Percentiles rank a stretch among this genome's conserved stretches.
Conservation (phyloP, 164 flowering plant species). For the Warburgia ugandensis region DNA sequence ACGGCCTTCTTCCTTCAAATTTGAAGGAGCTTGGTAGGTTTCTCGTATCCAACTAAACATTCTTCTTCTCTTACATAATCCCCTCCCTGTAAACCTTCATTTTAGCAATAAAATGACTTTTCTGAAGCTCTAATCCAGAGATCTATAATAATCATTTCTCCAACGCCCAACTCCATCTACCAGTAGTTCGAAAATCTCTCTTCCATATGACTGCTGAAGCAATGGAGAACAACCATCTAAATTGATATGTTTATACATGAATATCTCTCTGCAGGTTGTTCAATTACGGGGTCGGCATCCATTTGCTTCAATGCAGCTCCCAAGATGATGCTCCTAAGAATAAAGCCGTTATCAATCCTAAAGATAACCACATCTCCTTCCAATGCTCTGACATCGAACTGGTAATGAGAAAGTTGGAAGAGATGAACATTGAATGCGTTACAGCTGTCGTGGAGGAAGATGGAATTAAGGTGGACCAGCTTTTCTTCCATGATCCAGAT, state of each 20-base stretch:
- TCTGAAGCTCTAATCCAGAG: neutral
- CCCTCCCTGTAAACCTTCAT: neutral
- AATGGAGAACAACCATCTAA: neutral
- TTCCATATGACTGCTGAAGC: too few relatives aligned
- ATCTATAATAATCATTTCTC: neutral
- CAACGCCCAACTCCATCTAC: neutral
- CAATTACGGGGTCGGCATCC: constrained; percentile 66
- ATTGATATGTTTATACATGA: neutral
- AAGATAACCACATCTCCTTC: constrained; percentile 75
- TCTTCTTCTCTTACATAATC: neutral
- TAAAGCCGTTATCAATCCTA: constrained; percentile 48
- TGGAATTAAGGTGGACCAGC: constrained; percentile 52
- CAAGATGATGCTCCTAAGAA: constrained; percentile 13
- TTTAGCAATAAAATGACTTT: neutral
- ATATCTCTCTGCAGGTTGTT: constrained; percentile 33
- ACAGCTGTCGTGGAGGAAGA: constrained; percentile 59
- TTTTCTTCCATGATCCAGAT: constrained; percentile 89
- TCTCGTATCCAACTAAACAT: neutral
- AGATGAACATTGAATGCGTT: constrained; percentile 49
- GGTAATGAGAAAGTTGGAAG: constrained; percentile 44
- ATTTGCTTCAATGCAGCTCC: constrained; percentile 43
- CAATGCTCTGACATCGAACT: constrained; percentile 48
- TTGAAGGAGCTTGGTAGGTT: constrained; percentile 60
- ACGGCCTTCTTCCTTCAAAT: constrained; percentile 63
- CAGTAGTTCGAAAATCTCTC: too few relatives aligned